Conservation (phyloP, 179 eudicot species). For the Beta lomatogona region DNA sequence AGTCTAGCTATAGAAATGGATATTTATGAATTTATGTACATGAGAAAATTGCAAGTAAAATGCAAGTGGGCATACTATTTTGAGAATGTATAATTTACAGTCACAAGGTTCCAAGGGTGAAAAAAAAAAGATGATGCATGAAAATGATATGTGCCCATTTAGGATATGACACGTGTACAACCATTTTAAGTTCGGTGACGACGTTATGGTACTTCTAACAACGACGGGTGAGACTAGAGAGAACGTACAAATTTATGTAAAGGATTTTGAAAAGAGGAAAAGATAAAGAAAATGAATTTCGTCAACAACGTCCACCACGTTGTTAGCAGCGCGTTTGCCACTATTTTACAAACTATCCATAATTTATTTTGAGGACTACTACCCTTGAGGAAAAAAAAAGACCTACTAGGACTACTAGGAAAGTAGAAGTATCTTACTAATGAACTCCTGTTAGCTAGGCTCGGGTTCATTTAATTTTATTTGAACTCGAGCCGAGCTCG, state of each 20-base stretch:
- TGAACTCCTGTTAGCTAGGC: too few species aligned
- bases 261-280: not conserved
- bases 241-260: constrained; percentile 1
- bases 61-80: constrained; percentile 32
- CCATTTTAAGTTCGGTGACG: constrained; percentile 34
- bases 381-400: too few species aligned
- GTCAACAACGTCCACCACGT: not conserved
- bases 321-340: not conserved
- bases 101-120: constrained; percentile 29
- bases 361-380: too few species aligned
- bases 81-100: constrained; percentile 16
- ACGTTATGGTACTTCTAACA: constrained; percentile 28
- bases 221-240: not conserved
- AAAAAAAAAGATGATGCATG: constrained; percentile 31
- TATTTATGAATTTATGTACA: constrained; percentile 14
- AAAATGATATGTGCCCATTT: constrained; percentile 28
- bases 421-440: too few species aligned
- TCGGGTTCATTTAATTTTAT: too few species aligned
- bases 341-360: not conserved
- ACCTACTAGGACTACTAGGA: too few species aligned
- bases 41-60: constrained; percentile 13
- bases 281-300: too few species aligned
- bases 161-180: constrained; percentile 14
- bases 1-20: constrained; percentile 1
- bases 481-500: too few species aligned